Conservation (phyloP, 2,329 filamentous ascomycete genomes). For the Talaromyces sp. region DNA sequence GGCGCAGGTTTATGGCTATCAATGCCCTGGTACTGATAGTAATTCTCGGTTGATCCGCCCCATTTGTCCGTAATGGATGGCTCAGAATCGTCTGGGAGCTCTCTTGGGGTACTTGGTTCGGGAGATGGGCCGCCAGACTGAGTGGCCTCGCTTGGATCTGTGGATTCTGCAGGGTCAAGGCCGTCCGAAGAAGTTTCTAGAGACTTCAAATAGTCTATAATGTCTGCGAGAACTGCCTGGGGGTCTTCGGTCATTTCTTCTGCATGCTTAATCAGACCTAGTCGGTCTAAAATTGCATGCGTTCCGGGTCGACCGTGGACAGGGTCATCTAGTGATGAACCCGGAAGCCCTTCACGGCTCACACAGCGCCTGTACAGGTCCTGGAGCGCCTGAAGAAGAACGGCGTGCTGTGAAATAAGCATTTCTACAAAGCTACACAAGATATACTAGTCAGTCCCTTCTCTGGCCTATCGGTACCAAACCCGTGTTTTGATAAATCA, state of each 20-base stretch:
- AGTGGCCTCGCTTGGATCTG: conserved; percentile 30
- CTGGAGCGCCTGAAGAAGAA: conserved; percentile 38
- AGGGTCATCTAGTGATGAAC: conserved; percentile 34
- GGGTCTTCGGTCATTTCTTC: conserved; percentile 33
- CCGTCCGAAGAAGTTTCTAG: conserved; percentile 29
- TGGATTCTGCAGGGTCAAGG: conserved; percentile 32
- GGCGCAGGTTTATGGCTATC: not conserved
- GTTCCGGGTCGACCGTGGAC: conserved; percentile 37
- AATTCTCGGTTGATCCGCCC: conserved; percentile 13
- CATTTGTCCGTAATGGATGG: conserved; percentile 23
- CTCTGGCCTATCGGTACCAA: not conserved
- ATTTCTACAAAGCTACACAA: conserved; percentile 39
- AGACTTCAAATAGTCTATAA: conserved; percentile 30
- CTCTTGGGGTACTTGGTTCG: conserved; percentile 5
- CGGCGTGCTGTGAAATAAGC: conserved; percentile 39
- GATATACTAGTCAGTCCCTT: not conserved
- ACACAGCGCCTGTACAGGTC: conserved; percentile 37
- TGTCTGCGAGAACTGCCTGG: conserved; percentile 28
- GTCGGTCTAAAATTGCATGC: conserved; percentile 37
- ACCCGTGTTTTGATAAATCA: not conserved
- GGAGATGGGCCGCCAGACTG: conserved; percentile 13
- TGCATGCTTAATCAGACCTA: conserved; percentile 39
- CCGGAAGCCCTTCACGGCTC: conserved; percentile 38
- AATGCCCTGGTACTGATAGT: not conserved
- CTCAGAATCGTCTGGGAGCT: conserved; percentile 12